Evolutionary conservation across 306 rosid species (phyloP), one percentile per base, ranked within the genome.

Genomic region (Prunus davidiana): DNA sequence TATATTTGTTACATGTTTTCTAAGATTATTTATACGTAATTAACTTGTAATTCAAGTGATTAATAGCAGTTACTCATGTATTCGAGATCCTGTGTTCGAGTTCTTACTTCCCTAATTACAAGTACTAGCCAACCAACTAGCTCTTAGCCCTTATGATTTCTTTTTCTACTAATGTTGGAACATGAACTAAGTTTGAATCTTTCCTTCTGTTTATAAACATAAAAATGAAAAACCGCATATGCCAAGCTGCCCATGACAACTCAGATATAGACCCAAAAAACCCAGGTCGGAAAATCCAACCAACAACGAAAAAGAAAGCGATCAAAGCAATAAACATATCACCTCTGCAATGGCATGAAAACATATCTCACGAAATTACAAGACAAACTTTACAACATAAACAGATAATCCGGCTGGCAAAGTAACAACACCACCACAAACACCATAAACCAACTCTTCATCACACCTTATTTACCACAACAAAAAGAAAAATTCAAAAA

Each of bases 381-480:
- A 20, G 63, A 49, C 58, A 67, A 62, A 51, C 50, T 38, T 19
- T n/a, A 73, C 71, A 57, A 43, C 63, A 76, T 22, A 63, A 30
- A n/a, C 32, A 71, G 34, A 57, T 54, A 34, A 72, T 79, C 71
- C 77, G 73, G 74, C 50, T 58, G 12, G 18, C 12, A 14, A 45
- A 76, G 43, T 20, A 65, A 22, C 32, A 61, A 34, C 8, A 6
- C 11, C 8, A 67, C 8, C 63, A 51, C 51, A 12, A 73, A 20
- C 34, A 34, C 60, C 52, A 57, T 45, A 11, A 52, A 19, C 51
- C 13, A 18, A 65, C 43, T 11, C 15, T 47, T 6, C 63, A 57
- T 57, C 6, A 10, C 58, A 51, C 71, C 45, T 18, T 57, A 16
- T 43, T 55, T 56, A 64, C 7, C 11, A 22, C 46, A 27, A 1